Conservation (phyloP, 441 rosid genomes). For the Adansonia madagascariensis region DNA sequence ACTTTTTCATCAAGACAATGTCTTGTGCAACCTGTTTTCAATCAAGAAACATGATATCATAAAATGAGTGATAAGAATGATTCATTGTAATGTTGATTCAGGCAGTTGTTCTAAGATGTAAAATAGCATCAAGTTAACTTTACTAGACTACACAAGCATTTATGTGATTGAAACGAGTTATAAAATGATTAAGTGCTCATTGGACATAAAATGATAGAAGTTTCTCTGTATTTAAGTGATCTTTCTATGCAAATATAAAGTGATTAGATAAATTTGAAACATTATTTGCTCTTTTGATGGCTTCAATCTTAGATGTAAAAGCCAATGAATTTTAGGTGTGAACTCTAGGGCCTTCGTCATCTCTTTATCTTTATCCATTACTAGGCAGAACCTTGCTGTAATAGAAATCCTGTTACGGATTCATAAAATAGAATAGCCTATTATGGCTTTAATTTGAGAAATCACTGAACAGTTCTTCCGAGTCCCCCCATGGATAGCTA, state of each 20-base stretch:
- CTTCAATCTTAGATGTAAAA: neutral
- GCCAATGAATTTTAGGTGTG: neutral
- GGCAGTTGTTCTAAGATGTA: neutral
- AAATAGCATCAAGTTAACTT: neutral
- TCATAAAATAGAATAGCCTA: no score
- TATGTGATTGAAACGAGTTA: neutral
- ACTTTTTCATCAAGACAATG: neutral
- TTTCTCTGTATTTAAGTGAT: neutral
- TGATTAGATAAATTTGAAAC: neutral
- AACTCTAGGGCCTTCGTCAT: neutral
- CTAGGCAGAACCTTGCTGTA: no score
- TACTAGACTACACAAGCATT: neutral
- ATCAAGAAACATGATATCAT: neutral
- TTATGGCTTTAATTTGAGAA: no score
- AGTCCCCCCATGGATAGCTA: no score
- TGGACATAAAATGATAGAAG: neutral
- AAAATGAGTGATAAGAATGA: neutral
- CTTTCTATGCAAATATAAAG: neutral
- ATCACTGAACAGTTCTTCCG: no score
- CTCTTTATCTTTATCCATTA: no score
- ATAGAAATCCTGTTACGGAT: no score
- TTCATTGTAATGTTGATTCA: neutral
- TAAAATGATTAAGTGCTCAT: neutral
- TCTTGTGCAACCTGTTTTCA: neutral
- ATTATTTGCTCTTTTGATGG: neutral